These are phyloP conservation scores for Afroboletus lepidellus DNA, from an alignment of 1,284 basidiomycete species.

Conservation along the genomic window DNA sequence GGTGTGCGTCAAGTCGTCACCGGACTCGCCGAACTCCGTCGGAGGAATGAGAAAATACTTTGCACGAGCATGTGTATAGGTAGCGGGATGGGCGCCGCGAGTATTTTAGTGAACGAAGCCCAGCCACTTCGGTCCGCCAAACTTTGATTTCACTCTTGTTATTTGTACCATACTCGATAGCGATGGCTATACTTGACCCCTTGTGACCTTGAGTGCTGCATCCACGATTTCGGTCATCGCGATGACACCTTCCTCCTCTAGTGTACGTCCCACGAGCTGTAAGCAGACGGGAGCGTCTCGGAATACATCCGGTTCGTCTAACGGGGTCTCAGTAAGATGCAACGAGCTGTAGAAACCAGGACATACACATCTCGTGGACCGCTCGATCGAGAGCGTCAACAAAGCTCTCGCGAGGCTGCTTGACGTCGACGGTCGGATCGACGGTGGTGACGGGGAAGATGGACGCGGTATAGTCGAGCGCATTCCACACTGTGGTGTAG, in stretches of 20 bases:
- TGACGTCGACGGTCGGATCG: slow-evolving; percentile 48
- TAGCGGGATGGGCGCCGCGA: slow-evolving; percentile 85
- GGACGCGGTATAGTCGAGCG: slow-evolving; percentile 66
- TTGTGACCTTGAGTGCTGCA: slow-evolving; percentile 30
- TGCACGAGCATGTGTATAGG: slow-evolving; percentile 90
- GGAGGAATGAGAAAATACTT: slow-evolving; percentile 62
- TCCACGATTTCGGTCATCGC: slow-evolving; percentile 62
- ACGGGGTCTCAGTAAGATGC: slow-evolving; percentile 7
- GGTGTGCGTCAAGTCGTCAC: slow-evolving; percentile 85
- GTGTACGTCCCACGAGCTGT: slow-evolving; percentile 66
- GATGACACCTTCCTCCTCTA: slow-evolving; percentile 73
- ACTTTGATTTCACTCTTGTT: slow-evolving; percentile 17
- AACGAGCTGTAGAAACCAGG: not conserved
- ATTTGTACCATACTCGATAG: not conserved
- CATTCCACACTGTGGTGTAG: slow-evolving; percentile 69
- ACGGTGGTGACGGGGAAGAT: slow-evolving; percentile 67
- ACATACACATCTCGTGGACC: slow-evolving; percentile 57
- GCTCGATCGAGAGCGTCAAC: slow-evolving; percentile 45
- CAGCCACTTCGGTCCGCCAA: slow-evolving; percentile 21
- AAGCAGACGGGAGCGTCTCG: slow-evolving; percentile 64
- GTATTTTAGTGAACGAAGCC: slow-evolving; percentile 77
- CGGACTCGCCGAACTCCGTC: slow-evolving; percentile 74
- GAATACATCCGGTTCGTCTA: slow-evolving; percentile 60
- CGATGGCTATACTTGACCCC: not conserved
- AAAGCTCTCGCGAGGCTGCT: slow-evolving; percentile 43